phyloP scores from a whole-genome alignment of 2,329 filamentous ascomycete species.

The Penicillium sumatraense region DNA sequence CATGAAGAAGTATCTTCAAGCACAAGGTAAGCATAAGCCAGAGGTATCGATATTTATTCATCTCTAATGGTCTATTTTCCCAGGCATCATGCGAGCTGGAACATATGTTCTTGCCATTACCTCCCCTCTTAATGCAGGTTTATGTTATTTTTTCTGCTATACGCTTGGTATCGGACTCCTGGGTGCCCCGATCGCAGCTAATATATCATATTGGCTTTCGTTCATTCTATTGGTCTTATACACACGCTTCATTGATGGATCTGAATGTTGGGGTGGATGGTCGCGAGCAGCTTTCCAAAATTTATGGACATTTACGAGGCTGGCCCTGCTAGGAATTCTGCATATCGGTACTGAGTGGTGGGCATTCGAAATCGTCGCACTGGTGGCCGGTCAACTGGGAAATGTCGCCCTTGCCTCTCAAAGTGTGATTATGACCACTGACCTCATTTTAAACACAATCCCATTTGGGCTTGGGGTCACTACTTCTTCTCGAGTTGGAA shows the following conservation, averaged over 20 bases:
- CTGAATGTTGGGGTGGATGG: constrained; percentile 80
- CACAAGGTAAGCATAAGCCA: constrained; percentile 52
- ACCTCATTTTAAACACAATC: constrained; percentile 83
- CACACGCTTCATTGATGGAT: constrained; percentile 70
- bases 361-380: constrained; percentile 89
- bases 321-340: constrained; percentile 76
- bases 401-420: constrained; percentile 81
- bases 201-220: constrained; percentile 83
- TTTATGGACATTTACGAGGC: constrained; percentile 70
- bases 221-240: constrained; percentile 78
- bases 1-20: constrained; percentile 67
- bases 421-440: constrained; percentile 86
- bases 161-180: constrained; percentile 71
- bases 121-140: constrained; percentile 61
- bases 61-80: background rate
- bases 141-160: constrained; percentile 74
- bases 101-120: constrained; percentile 66
- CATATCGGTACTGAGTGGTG: constrained; percentile 93
- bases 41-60: background rate
- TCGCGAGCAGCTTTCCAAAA: constrained; percentile 68
- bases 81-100: constrained; percentile 67
- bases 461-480: constrained; percentile 87
- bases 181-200: constrained; percentile 80
- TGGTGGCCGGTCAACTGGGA: constrained; percentile 79
- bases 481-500: constrained; percentile 76